A percentile compares a stretch with the other conserved stretches of the same genome.
phyloP scores from a whole-genome alignment of 805 yeast species.

The Sugiyamaella lignohabitans region DNA sequence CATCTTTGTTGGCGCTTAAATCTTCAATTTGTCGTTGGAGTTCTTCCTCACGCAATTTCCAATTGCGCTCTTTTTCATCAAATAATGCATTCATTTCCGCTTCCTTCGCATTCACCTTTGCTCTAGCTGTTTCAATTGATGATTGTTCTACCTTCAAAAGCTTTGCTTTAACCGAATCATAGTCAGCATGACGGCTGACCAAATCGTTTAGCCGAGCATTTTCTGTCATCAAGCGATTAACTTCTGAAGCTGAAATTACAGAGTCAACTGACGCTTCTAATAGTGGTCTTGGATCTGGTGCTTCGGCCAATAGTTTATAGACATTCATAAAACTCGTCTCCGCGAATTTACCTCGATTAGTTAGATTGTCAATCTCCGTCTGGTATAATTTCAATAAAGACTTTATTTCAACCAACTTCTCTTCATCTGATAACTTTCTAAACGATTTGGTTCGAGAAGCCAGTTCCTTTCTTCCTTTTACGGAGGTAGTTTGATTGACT shows the following conservation, averaged over 20 bases:
- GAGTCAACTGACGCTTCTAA: constrained; percentile 65
- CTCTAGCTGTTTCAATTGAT: constrained; percentile 47
- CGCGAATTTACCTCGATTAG: constrained; percentile 66
- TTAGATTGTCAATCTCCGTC: constrained; percentile 75
- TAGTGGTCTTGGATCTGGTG: constrained; percentile 87
- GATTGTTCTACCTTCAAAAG: constrained; percentile 55
- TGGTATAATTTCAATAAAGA: constrained; percentile 72
- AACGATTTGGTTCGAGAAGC: constrained; percentile 85
- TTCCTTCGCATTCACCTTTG: constrained; percentile 61
- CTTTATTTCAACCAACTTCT: constrained; percentile 60
- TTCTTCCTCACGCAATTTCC: constrained; percentile 54
- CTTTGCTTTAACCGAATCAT: constrained; percentile 64
- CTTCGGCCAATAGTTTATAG: constrained; percentile 73
- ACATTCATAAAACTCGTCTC: constrained; percentile 69
- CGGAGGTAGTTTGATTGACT: constrained; percentile 59
- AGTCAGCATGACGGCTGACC: constrained; percentile 63
- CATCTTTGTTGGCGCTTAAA: constrained; percentile 56
- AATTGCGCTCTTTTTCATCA: constrained; percentile 67
- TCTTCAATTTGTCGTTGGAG: constrained; percentile 45
- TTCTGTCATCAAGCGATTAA: constrained; percentile 46
- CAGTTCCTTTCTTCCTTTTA: constrained; percentile 64
- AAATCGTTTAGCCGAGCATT: constrained; percentile 42
- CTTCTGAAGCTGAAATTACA: constrained; percentile 48
- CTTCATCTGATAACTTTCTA: constrained; percentile 60
- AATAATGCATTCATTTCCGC: constrained; percentile 60